phyloP scores from a whole-genome alignment of 352 stramenopile genomes.

The Globisporangium recalcitrans region DNA sequence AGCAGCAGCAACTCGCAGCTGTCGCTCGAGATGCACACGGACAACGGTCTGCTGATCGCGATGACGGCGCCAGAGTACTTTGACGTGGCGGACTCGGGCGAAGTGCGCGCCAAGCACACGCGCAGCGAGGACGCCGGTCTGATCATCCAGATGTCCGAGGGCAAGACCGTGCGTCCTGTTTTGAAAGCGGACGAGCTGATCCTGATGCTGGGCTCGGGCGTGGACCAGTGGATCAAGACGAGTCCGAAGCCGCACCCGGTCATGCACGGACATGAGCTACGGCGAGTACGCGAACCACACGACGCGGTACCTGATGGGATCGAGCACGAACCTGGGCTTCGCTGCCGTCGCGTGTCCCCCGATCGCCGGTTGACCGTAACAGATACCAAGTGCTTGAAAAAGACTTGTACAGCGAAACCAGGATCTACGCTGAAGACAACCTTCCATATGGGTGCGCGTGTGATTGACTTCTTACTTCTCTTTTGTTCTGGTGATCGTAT shows the following conservation, averaged over 20 bases:
- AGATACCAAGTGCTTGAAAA: no score
- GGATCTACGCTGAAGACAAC: no score
- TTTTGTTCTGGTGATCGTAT: not conserved
- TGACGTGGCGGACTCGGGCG: slow-evolving; percentile 35
- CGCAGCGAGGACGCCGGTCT: slow-evolving; percentile 55
- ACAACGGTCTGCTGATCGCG: slow-evolving; percentile 71
- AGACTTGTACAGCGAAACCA: no score
- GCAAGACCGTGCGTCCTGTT: slow-evolving; percentile 54
- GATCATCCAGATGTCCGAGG: slow-evolving; percentile 51
- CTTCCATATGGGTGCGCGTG: no score
- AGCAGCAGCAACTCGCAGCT: slow-evolving; percentile 25
- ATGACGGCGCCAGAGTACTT: slow-evolving; percentile 75
- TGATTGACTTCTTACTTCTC: no score
- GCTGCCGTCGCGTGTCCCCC: no score
- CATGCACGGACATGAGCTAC: no score
- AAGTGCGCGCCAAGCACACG: slow-evolving; percentile 39
- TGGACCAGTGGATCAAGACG: slow-evolving; percentile 67
- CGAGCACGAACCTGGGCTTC: no score
- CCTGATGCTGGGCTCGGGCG: slow-evolving; percentile 74
- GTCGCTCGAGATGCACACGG: slow-evolving; percentile 71
- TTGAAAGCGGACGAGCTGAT: slow-evolving; percentile 67
- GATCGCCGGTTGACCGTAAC: no score
- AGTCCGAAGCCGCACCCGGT: slow-evolving; percentile 49
- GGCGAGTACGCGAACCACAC: no score
- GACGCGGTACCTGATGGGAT: no score